Percentiles rank a stretch among this genome's conserved stretches.
These are phyloP conservation scores for Podila verticillata DNA, from an alignment of 192 early-diverging fungal genomes.

Conservation along the genomic window DNA sequence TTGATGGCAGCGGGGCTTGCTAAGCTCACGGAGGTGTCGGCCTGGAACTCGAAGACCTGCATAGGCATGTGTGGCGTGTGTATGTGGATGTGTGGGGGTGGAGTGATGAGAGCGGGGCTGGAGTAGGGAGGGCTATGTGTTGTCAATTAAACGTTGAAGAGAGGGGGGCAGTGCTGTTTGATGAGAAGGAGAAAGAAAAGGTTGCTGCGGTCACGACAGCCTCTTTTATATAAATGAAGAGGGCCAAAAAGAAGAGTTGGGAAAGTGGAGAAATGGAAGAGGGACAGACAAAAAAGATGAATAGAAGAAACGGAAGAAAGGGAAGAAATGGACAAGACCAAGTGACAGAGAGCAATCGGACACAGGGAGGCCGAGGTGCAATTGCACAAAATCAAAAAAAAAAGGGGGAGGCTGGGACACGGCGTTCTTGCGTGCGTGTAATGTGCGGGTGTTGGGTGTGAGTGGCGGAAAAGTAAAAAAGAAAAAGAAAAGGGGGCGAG, in stretches of 20 bases:
- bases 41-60: constrained; percentile 52
- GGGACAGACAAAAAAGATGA: not conserved
- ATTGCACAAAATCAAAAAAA: not conserved
- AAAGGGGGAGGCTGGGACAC: not conserved
- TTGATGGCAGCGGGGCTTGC: constrained; percentile 44
- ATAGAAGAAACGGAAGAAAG: not conserved
- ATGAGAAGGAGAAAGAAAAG: not conserved
- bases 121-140: not conserved
- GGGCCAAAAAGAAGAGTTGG: not conserved
- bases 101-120: not conserved
- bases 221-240: not conserved
- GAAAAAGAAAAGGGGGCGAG: not conserved
- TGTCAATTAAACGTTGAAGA: not conserved
- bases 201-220: constrained; percentile 2
- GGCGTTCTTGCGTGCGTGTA: too few species aligned
- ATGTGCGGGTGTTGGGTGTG: too few species aligned
- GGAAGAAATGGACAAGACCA: not conserved
- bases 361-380: not conserved
- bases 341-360: not conserved
- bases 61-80: constrained; percentile 17
- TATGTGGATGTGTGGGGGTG: not conserved
- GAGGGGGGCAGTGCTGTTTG: not conserved
- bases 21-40: constrained; percentile 42
- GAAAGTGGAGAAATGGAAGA: not conserved
- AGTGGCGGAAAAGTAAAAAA: not conserved